These are phyloP conservation scores for Podila epicladia DNA, from an alignment of 192 early-diverging fungal species.

Conservation along the genomic window DNA sequence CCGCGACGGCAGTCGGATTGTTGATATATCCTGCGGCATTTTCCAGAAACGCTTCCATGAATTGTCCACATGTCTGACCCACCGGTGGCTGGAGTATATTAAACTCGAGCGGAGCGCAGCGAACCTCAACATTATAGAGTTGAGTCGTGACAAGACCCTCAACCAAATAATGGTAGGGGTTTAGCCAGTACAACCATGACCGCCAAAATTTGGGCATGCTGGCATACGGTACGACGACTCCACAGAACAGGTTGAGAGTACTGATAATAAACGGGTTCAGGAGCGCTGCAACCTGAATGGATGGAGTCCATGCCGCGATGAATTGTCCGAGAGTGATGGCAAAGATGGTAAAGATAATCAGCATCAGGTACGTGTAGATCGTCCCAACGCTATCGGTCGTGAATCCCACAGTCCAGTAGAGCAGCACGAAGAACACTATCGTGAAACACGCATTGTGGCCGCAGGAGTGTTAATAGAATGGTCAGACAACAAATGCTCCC, in stretches of 20 bases:
- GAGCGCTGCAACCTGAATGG: conserved; percentile 62
- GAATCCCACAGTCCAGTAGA: conserved; percentile 82
- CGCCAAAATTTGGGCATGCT: conserved; percentile 22
- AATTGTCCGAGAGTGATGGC: conserved; percentile 75
- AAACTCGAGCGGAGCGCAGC: conserved; percentile 61
- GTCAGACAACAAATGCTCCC: background rate
- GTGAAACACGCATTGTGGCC: background rate
- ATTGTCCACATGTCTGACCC: conserved; percentile 67
- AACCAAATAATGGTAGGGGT: conserved; percentile 73
- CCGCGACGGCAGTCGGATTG: conserved; percentile 55
- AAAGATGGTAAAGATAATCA: conserved; percentile 68
- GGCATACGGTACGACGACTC: conserved; percentile 61
- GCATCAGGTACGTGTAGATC: conserved; percentile 71
- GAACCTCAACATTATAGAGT: conserved; percentile 53
- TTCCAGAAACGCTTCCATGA: conserved; percentile 58
- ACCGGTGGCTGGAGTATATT: conserved; percentile 61
- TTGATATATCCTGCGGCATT: conserved; percentile 66
- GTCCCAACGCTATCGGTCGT: conserved; percentile 52
- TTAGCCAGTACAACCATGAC: conserved; percentile 59
- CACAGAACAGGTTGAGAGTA: conserved; percentile 74
- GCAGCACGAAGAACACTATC: conserved; percentile 66
- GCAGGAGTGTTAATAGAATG: background rate
- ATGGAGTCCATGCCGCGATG: conserved; percentile 73
- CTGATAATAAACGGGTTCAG: conserved; percentile 73
- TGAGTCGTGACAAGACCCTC: conserved; percentile 73